Conservation (phyloP, 441 rosid genomes). For the Corymbia calophylla region DNA sequence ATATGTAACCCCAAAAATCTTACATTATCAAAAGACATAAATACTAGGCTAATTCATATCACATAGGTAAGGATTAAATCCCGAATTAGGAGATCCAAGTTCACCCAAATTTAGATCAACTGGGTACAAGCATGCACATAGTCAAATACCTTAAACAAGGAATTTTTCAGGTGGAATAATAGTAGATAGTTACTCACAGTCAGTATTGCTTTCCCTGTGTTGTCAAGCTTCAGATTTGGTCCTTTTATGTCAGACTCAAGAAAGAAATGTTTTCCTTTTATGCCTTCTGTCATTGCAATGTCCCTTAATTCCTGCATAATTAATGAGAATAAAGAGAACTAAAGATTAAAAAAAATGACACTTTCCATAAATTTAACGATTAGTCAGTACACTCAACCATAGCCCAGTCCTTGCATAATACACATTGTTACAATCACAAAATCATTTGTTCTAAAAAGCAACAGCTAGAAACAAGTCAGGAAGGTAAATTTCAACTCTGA, state of each 20-base stretch:
- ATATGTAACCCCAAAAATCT: not conserved
- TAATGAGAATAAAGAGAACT: not conserved
- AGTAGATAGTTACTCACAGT: constrained; percentile 41
- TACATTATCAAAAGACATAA: not conserved
- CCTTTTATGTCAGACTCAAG: constrained; percentile 87
- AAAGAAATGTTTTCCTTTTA: constrained; percentile 78
- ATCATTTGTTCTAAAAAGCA: not conserved
- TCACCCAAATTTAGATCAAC: not conserved
- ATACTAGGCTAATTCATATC: not conserved
- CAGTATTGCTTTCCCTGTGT: constrained; percentile 82
- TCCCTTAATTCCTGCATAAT: constrained; percentile 66
- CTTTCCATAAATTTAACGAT: not conserved
- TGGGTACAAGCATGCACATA: not conserved
- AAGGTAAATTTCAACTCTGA: not conserved
- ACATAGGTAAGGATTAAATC: not conserved
- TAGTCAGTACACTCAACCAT: not conserved
- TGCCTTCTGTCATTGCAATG: constrained; percentile 50
- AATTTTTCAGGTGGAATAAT: not conserved
- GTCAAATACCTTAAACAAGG: not conserved
- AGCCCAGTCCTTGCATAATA: not conserved
- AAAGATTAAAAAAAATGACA: not conserved
- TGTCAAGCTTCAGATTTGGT: constrained; percentile 81
- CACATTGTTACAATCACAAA: not conserved
- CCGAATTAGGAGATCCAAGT: not conserved
- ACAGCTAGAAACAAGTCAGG: not conserved